These are phyloP conservation scores for Venturia asperata DNA, from an alignment of 2,329 filamentous ascomycete genomes.

Conservation along the genomic window DNA sequence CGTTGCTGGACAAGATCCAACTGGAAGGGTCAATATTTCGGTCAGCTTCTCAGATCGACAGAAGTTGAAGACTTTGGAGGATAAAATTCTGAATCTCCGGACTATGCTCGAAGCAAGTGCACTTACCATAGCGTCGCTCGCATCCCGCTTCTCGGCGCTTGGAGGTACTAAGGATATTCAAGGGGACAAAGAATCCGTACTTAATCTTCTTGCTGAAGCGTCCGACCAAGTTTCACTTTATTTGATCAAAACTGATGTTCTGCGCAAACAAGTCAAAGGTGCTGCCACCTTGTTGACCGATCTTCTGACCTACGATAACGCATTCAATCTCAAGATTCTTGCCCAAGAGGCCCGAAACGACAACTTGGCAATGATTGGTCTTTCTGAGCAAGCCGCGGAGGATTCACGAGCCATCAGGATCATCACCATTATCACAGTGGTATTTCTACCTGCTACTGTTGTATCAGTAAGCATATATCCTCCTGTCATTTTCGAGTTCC, in stretches of 20 bases:
- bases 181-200: not conserved
- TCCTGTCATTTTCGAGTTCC: not conserved
- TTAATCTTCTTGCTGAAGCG: not conserved
- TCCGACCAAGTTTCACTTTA: constrained; percentile 4
- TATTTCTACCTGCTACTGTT: constrained; percentile 23
- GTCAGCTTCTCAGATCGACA: constrained; percentile 16
- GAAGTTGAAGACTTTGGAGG: constrained; percentile 16
- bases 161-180: not conserved
- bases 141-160: not conserved
- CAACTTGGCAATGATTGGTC: constrained; percentile 20
- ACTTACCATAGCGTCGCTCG: constrained; percentile 11
- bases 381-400: constrained; percentile 23
- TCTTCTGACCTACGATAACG: constrained; percentile 21
- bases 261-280: constrained; percentile 15
- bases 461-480: not conserved
- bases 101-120: constrained; percentile 15
- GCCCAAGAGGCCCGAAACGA: constrained; percentile 22
- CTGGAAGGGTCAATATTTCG: constrained; percentile 7
- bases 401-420: constrained; percentile 25
- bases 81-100: constrained; percentile 14
- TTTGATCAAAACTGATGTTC: not conserved
- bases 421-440: constrained; percentile 24
- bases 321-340: constrained; percentile 21
- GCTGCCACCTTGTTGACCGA: constrained; percentile 7
- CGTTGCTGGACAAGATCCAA: constrained; percentile 13